Conservation (phyloP, 2,329 filamentous ascomycete genomes). For the Trichoderma sp. region DNA sequence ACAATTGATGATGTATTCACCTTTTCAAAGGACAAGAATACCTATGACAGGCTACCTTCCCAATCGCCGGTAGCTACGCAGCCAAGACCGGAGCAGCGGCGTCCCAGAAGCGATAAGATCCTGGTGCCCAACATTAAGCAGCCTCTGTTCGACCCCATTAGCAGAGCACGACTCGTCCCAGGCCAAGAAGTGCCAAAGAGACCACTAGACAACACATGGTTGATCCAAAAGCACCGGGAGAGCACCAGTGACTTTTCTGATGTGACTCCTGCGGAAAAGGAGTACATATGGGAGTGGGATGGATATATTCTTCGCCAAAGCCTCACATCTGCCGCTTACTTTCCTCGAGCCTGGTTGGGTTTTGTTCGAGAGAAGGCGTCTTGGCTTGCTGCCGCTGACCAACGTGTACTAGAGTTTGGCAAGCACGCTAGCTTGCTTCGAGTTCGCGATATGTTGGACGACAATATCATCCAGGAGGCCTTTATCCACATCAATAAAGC, state of each 20-base stretch:
- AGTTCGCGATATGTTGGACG: constrained; percentile 46
- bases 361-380: constrained; percentile 49
- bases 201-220: constrained; percentile 49
- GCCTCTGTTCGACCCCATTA: constrained; percentile 55
- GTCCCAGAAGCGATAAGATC: constrained; percentile 30
- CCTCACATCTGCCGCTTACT: constrained; percentile 50
- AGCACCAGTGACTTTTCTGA: constrained; percentile 56
- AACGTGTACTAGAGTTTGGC: constrained; percentile 52
- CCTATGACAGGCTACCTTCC: constrained; percentile 26
- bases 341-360: constrained; percentile 49
- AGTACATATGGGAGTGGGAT: constrained; percentile 59
- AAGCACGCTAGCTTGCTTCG: constrained; percentile 53
- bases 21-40: constrained; percentile 25
- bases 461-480: constrained; percentile 42
- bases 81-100: constrained; percentile 16
- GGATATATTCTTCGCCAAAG: constrained; percentile 50
- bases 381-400: constrained; percentile 50
- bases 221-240: constrained; percentile 57
- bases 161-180: constrained; percentile 49
- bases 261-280: constrained; percentile 51
- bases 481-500: constrained; percentile 43
- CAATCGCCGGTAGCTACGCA: constrained; percentile 24
- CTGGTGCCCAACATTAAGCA: constrained; percentile 50
- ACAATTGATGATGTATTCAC: constrained; percentile 27
- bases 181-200: constrained; percentile 46